Evolutionary conservation across 352 stramenopile species (phyloP), one percentile per base, ranked within the genome.

Genomic region (Phytophthora foliorum): DNA sequence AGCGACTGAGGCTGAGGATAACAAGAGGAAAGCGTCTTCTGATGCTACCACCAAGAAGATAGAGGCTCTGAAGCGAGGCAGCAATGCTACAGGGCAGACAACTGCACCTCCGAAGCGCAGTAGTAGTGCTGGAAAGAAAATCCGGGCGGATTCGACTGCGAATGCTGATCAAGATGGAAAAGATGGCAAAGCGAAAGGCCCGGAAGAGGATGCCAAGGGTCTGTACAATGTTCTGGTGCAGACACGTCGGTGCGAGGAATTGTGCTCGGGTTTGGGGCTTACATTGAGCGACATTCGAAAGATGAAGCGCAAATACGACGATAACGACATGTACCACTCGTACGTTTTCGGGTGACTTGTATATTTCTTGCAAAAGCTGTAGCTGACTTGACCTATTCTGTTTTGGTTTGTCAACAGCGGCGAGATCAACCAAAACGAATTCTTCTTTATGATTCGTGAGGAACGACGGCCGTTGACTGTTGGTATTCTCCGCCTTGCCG

Each of bases 281-380:
- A 84, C 77, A 39, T 69, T 84, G 50, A 65, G 65, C 10, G 74
- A 92, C 50, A 86, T 91, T 46, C 79, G 84, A 11, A 81, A 77
- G 53, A 85, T 92, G 69, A 92, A 92, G 67, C 80, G 76, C 51
- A 89, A 87, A 44, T 90, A 86, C 42, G 77, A 91, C 51, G 75
- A 74, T 31, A 92, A 91, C 75, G 82, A 91, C 61, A 91, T 92
- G 82, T 92, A 87, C 59, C 77, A 84, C 59, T 87, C 77, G 82
- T 92, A 81, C 64, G 83, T 81, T 29, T 9, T 57, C 6, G 21
- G 16, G n/a, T 7, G 16, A 7, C 16, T 31, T 29, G 42, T 17
- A n/a, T 11, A 49, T 7, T 49, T 49, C 11, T 14, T 49, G 19
- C 4, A 10, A 29, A 29, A 27, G 11, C 13, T 8, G 21, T 36